A percentile compares a stretch with the other conserved stretches of the same genome.
These are phyloP conservation scores for Aspergillus intermedius DNA, from an alignment of 2,329 filamentous ascomycete genomes.

Conservation along the genomic window DNA sequence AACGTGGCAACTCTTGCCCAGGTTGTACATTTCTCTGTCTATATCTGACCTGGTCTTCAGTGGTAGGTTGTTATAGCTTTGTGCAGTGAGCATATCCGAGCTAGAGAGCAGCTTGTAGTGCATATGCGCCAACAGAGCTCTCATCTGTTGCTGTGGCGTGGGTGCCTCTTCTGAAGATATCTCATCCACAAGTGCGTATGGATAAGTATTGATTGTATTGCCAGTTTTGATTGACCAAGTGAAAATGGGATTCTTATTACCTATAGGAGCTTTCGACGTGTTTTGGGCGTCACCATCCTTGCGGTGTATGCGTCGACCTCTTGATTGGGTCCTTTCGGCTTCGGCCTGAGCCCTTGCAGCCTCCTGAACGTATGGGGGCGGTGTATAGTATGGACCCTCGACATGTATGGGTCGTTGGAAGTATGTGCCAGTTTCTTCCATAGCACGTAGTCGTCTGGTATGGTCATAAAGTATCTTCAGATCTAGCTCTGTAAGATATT, in stretches of 20 bases:
- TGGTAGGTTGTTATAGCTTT: constrained; percentile 1
- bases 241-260: neutral
- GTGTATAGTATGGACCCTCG: neutral
- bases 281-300: too few relatives aligned
- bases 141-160: constrained; percentile 1
- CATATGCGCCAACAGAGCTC: constrained; percentile 1
- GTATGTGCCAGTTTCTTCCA: neutral
- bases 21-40: neutral
- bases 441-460: neutral
- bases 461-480: neutral
- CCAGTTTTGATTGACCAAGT: neutral
- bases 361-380: neutral
- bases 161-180: neutral
- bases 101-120: constrained; percentile 1
- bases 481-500: neutral
- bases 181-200: too few relatives aligned
- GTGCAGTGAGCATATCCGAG: neutral
- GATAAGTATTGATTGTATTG: neutral
- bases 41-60: neutral
- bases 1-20: neutral
- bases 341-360: neutral
- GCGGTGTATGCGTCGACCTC: too few relatives aligned
- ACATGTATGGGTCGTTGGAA: neutral
- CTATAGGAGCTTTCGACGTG: neutral
- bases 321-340: too few relatives aligned